These are phyloP conservation scores for Anisogramma anomala DNA, from an alignment of 2,329 filamentous ascomycete genomes.

Conservation along the genomic window DNA sequence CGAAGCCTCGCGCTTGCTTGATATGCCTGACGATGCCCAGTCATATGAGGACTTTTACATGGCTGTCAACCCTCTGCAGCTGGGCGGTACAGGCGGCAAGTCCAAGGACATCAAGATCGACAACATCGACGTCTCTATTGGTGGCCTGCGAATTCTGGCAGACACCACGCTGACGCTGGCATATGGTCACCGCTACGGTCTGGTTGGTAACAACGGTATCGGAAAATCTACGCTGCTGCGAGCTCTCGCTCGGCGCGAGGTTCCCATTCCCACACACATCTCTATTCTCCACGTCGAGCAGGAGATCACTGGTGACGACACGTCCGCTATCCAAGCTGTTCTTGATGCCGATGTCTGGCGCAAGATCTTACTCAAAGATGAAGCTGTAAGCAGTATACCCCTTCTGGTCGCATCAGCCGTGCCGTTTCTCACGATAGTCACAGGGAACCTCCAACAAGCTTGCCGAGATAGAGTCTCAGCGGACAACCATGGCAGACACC, in stretches of 20 bases:
- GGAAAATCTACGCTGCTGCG: constrained; percentile 92
- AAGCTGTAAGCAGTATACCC: constrained; percentile 52
- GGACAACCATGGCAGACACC: constrained; percentile 76
- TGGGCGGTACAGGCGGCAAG: constrained; percentile 67
- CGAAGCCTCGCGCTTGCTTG: constrained; percentile 81
- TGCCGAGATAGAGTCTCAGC: constrained; percentile 63
- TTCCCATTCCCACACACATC: constrained; percentile 91
- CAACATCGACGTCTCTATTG: constrained; percentile 87
- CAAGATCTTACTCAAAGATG: constrained; percentile 83
- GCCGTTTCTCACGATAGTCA: constrained; percentile 22
- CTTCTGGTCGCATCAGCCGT: neutral
- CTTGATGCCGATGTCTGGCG: constrained; percentile 97
- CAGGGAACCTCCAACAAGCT: constrained; percentile 69
- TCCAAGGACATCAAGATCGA: constrained; percentile 99
- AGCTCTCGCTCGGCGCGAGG: constrained; percentile 82
- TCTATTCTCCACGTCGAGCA: constrained; percentile 98
- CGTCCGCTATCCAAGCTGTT: constrained; percentile 85
- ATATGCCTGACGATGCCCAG: constrained; percentile 70
- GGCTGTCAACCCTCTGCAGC: constrained; percentile 91
- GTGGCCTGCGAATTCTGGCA: constrained; percentile 75
- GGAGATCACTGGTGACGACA: constrained; percentile 95
- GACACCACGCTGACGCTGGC: constrained; percentile 85
- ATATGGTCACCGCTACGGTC: constrained; percentile 87
- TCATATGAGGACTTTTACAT: constrained; percentile 99
- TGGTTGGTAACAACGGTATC: constrained; percentile 99